Percentiles rank a stretch among this genome's conserved stretches.
These are phyloP conservation scores for Acer negundo DNA, from an alignment of 345 rosid species.

Conservation along the genomic window DNA sequence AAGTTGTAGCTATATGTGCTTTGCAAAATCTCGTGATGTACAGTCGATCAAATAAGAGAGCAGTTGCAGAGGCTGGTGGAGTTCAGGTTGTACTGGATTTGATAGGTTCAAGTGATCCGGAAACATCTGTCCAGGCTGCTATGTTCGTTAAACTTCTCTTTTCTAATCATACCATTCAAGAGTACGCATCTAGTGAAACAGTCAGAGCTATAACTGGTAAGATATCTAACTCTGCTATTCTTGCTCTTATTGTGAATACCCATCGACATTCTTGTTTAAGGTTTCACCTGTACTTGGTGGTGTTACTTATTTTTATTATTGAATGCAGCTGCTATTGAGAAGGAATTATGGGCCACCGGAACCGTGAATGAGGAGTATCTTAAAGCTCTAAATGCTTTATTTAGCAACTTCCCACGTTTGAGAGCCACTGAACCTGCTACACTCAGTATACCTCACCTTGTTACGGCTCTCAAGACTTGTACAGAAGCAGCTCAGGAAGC, in stretches of 20 bases:
- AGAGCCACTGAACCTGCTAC: conserved; percentile 99
- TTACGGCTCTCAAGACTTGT: conserved; percentile 87
- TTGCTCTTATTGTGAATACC: neutral
- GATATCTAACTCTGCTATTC: conserved; percentile 17
- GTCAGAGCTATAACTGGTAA: conserved; percentile 99
- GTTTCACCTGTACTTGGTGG: neutral
- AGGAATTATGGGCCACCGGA: conserved; percentile 97
- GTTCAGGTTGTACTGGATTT: conserved; percentile 96
- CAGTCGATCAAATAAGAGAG: conserved; percentile 96
- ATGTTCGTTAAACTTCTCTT: conserved; percentile 93
- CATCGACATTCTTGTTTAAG: neutral
- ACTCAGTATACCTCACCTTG: conserved; percentile 94
- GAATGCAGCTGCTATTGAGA: conserved; percentile 93
- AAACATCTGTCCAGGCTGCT: conserved; percentile 97
- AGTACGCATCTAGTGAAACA: conserved; percentile 97
- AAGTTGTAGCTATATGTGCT: conserved; percentile 98
- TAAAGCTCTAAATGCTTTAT: conserved; percentile 83
- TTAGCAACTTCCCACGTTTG: conserved; percentile 95
- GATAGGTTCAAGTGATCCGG: conserved; percentile 92
- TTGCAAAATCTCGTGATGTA: conserved; percentile 96
- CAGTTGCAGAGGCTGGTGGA: conserved; percentile 99
- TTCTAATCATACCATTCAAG: conserved; percentile 97
- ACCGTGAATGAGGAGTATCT: conserved; percentile 94
- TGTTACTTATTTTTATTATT: conserved; percentile 6
- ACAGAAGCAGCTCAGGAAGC: conserved; percentile 99